These are phyloP conservation scores for Extremus antarcticus DNA, from an alignment of 495 filamentous ascomycete species.

Conservation along the genomic window DNA sequence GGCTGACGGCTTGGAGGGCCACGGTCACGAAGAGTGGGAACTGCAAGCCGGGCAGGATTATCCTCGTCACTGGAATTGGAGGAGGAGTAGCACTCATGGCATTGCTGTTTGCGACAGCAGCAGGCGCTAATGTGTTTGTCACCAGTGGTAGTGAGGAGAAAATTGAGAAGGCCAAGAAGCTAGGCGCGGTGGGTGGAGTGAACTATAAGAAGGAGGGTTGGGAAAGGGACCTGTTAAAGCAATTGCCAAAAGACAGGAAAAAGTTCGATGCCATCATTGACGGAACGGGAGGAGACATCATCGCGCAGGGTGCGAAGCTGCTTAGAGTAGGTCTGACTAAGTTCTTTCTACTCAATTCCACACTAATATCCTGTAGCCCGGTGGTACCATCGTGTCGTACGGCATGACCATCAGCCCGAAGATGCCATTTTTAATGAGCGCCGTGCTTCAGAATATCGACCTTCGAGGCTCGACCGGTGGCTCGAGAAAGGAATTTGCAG, in stretches of 20 bases:
- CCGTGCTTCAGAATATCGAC: slow-evolving; percentile 34
- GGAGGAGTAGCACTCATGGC: slow-evolving; percentile 35
- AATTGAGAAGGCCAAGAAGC: slow-evolving; percentile 28
- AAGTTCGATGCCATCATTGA: slow-evolving; percentile 33
- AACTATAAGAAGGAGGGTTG: slow-evolving; percentile 33
- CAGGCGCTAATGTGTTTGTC: slow-evolving; percentile 31
- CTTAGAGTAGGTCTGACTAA: slow-evolving; percentile 23
- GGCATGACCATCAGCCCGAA: slow-evolving; percentile 33
- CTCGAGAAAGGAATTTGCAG: slow-evolving; percentile 35
- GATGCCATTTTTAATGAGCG: slow-evolving; percentile 31
- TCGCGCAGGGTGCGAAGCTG: slow-evolving; percentile 25
- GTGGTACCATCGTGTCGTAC: slow-evolving; percentile 31
- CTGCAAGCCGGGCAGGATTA: slow-evolving; percentile 29
- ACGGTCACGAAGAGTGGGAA: slow-evolving; percentile 48
- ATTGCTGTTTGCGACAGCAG: slow-evolving; percentile 27
- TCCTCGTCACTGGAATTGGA: slow-evolving; percentile 34
- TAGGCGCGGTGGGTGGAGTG: slow-evolving; percentile 32
- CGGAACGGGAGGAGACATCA: slow-evolving; percentile 33
- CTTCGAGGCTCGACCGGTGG: slow-evolving; percentile 34
- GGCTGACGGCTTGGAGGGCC: slow-evolving; percentile 77
- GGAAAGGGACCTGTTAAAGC: slow-evolving; percentile 31
- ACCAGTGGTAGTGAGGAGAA: slow-evolving; percentile 33
- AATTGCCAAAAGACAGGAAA: slow-evolving; percentile 26
- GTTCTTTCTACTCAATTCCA: background rate
- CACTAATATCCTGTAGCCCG: slow-evolving; percentile 20